Evolutionary conservation across 202 grass and related monocot species (phyloP).

Genomic region (Panicum hallii): DNA sequence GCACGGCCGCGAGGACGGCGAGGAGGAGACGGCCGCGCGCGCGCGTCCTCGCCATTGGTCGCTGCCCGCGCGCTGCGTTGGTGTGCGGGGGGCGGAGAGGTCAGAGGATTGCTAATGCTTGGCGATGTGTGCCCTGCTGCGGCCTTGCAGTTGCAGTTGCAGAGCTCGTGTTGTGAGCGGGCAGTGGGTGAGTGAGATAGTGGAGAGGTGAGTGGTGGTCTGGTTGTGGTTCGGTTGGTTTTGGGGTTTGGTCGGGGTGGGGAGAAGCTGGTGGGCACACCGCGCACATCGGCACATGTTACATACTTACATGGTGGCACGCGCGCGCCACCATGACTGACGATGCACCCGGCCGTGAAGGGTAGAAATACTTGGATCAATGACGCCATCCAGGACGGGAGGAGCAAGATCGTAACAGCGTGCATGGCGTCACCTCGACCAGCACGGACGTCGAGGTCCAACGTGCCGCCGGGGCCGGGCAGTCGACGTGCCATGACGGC

Average conservation of each 20-base stretch:
- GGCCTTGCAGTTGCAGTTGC: neutral
- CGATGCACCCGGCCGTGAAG: neutral
- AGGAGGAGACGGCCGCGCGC: conserved; percentile 35
- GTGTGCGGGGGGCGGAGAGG: conserved; percentile 19
- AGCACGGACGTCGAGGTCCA: too few relatives aligned
- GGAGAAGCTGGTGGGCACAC: conserved; percentile 14
- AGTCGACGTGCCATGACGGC: too few relatives aligned
- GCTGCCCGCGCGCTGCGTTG: neutral
- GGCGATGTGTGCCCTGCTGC: neutral
- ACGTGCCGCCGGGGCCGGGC: too few relatives aligned
- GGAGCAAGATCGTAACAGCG: too few relatives aligned
- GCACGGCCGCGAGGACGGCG: neutral
- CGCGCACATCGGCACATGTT: neutral
- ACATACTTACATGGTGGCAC: neutral
- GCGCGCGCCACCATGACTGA: neutral
- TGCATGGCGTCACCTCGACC: too few relatives aligned
- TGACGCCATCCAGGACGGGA: too few relatives aligned
- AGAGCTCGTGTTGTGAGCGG: neutral
- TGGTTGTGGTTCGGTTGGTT: neutral
- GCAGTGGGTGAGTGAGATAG: neutral
- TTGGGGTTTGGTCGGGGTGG: conserved; percentile 36
- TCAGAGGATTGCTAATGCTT: neutral
- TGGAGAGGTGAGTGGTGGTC: neutral
- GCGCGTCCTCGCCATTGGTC: conserved; percentile 47
- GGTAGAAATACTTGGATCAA: too few relatives aligned